Evolutionary conservation across 2,329 filamentous ascomycete genomes (phyloP).

Genomic region (Dendryphion nanum): DNA sequence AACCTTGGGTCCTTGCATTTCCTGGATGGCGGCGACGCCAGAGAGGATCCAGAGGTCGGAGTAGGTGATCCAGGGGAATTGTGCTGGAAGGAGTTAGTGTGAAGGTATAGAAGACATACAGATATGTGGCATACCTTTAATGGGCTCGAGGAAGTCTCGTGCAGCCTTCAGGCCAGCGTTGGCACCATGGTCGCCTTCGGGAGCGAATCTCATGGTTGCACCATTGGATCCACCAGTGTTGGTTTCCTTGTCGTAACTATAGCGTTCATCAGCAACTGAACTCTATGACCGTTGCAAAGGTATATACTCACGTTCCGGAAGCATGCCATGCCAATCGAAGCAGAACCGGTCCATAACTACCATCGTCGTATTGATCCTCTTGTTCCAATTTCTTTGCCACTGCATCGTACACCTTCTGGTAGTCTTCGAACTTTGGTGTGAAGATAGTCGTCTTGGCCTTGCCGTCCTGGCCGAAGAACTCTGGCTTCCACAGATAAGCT

Average conservation of each 20-base stretch:
- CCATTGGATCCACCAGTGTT: conserved; percentile 92
- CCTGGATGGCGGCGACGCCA: conserved; percentile 84
- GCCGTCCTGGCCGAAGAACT: conserved; percentile 39
- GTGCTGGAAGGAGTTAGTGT: conserved; percentile 46
- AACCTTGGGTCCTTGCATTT: conserved; percentile 87
- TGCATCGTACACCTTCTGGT: conserved; percentile 91
- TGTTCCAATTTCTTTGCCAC: conserved; percentile 79
- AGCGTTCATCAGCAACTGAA: conserved; percentile 12
- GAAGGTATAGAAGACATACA: too few relatives aligned
- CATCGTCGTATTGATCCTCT: conserved; percentile 94
- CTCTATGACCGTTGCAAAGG: neutral
- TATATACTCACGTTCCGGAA: conserved; percentile 64
- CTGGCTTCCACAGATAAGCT: conserved; percentile 56
- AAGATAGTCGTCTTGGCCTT: conserved; percentile 53
- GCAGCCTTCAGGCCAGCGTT: conserved; percentile 87
- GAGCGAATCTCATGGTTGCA: conserved; percentile 92
- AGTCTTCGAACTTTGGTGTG: conserved; percentile 78
- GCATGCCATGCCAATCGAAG: conserved; percentile 92
- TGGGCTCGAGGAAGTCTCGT: conserved; percentile 87
- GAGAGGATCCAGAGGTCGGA: conserved; percentile 95
- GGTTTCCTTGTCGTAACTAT: conserved; percentile 75
- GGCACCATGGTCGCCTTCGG: conserved; percentile 86
- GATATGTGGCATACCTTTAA: conserved; percentile 70
- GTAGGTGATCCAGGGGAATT: conserved; percentile 95
- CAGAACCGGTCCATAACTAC: conserved; percentile 90